Base-by-base conservation (phyloP, 2,329 filamentous ascomycete species). In the Botrytis cinerea region DNA sequence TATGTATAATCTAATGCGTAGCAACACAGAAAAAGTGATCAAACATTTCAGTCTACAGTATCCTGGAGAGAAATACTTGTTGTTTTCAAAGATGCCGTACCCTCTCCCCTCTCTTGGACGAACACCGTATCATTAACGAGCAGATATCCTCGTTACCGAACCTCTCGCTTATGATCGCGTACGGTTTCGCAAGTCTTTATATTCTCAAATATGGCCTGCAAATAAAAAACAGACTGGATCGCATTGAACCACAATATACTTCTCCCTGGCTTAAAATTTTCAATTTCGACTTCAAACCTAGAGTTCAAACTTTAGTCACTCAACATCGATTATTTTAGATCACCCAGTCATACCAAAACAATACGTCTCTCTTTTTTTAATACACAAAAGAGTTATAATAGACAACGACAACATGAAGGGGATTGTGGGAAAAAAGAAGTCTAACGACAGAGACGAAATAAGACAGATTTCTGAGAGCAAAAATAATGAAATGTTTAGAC, bases 221-320 rank as follows among this genome's bases (percentile, higher is more conserved):
- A 22, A 32, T 48, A 4, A 48, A 18, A 8, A 22, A 14, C 4
- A 35, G 4, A 18, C 7, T 38, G 32, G 32, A 35, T 60, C 57
- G 22, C 4, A n/a, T 28, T 32, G 28, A 57, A 32, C n/a, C 7
- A 8, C 20, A 18, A 16, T 4, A 28, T 12, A 5, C 10, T 38
- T 7, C 0, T 22, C 2, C 9, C 4, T 0, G 5, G 22, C 12
- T 12, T 1, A 14, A 22, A 60, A 35, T 7, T 59, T 8, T 4
- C 8, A 38, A 22, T 18, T 10, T 32, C 32, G 32, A 60, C 4
- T 32, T 3, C 38, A 22, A 1, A 3, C 1, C 8, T 12, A 60
- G 4, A 60, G 4, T 25, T 22, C 22, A 20, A 2, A 60, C 0
- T 35, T 25, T 35, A 60, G 6, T 35, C 32, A 5, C 12, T 35